These are phyloP conservation scores for Hemileccinum impolitum DNA, from an alignment of 768 basidiomycete species.

Conservation along the genomic window DNA sequence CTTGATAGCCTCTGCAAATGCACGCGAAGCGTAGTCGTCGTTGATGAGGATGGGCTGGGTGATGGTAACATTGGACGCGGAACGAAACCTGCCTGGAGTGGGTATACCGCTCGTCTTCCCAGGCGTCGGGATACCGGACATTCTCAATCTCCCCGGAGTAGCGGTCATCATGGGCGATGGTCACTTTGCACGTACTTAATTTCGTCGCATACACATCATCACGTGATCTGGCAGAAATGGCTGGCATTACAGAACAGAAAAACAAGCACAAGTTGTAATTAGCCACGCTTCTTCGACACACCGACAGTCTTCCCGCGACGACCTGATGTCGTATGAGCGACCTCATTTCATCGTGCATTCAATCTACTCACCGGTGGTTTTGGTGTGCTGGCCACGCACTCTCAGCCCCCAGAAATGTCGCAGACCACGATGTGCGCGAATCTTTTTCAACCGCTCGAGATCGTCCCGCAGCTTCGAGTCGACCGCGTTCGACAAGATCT, in stretches of 20 bases:
- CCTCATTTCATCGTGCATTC: neutral
- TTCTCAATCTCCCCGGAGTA: slow-evolving; percentile 42
- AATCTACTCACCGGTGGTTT: slow-evolving; percentile 81
- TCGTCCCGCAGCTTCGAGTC: slow-evolving; percentile 99
- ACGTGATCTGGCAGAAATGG: slow-evolving; percentile 17
- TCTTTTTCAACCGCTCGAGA: slow-evolving; percentile 98
- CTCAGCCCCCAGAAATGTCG: slow-evolving; percentile 93
- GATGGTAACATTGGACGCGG: slow-evolving; percentile 49
- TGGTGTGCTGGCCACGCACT: slow-evolving; percentile 98
- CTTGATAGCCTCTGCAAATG: slow-evolving; percentile 78
- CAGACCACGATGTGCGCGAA: slow-evolving; percentile 92
- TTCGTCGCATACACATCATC: slow-evolving; percentile 1
- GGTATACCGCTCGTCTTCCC: slow-evolving; percentile 53
- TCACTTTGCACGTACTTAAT: neutral
- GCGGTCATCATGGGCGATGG: slow-evolving; percentile 36
- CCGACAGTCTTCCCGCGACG: slow-evolving; percentile 95
- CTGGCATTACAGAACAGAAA: slow-evolving; percentile 7
- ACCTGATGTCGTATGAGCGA: slow-evolving; percentile 42
- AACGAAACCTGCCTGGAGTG: slow-evolving; percentile 69
- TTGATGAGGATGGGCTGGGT: slow-evolving; percentile 30
- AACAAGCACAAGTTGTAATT: slow-evolving; percentile 18
- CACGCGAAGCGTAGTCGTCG: slow-evolving; percentile 62
- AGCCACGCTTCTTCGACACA: slow-evolving; percentile 88
- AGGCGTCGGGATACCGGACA: slow-evolving; percentile 46
- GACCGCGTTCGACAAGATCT: slow-evolving; percentile 93